Evolutionary conservation across 2,329 filamentous ascomycete genomes (phyloP).

Genomic region (Cercospora berteroae): DNA sequence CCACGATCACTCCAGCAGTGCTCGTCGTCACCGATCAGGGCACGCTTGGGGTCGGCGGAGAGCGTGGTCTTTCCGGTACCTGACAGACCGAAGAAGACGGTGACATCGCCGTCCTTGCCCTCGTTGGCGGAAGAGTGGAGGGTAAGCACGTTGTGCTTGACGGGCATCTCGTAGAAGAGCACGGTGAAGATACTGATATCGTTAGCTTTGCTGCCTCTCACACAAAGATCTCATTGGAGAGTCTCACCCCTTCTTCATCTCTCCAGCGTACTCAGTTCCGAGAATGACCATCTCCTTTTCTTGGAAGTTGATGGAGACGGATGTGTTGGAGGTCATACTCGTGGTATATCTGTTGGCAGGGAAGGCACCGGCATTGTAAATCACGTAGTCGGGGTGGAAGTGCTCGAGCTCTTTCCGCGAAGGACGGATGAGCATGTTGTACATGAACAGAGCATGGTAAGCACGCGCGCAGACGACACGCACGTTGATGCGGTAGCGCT

Average conservation of each 20-base stretch:
- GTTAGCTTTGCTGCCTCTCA: conserved; percentile 38
- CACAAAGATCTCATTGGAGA: not conserved
- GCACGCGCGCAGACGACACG: conserved; percentile 97
- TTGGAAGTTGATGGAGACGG: conserved; percentile 97
- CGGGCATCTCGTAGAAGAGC: conserved; percentile 99
- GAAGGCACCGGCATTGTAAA: conserved; percentile 99
- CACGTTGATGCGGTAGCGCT: conserved; percentile 95
- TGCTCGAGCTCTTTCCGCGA: conserved; percentile 85
- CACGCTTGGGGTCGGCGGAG: conserved; percentile 93
- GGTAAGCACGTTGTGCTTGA: conserved; percentile 98
- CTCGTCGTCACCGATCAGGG: conserved; percentile 96
- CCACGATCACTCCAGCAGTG: conserved; percentile 98
- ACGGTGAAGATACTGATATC: conserved; percentile 79
- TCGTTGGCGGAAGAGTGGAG: conserved; percentile 98
- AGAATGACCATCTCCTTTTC: conserved; percentile 99
- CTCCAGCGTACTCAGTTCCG: conserved; percentile 85
- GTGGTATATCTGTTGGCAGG: conserved; percentile 97
- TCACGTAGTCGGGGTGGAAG: conserved; percentile 99
- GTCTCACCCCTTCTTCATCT: conserved; percentile 34
- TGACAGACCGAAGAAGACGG: conserved; percentile 98
- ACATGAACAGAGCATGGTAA: conserved; percentile 99
- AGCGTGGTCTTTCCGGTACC: conserved; percentile 98
- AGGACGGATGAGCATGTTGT: conserved; percentile 99
- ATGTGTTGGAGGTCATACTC: conserved; percentile 98
- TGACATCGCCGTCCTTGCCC: conserved; percentile 90